Conservation (phyloP, 176 grass and related monocot species). For the Saccharum officinarum region DNA sequence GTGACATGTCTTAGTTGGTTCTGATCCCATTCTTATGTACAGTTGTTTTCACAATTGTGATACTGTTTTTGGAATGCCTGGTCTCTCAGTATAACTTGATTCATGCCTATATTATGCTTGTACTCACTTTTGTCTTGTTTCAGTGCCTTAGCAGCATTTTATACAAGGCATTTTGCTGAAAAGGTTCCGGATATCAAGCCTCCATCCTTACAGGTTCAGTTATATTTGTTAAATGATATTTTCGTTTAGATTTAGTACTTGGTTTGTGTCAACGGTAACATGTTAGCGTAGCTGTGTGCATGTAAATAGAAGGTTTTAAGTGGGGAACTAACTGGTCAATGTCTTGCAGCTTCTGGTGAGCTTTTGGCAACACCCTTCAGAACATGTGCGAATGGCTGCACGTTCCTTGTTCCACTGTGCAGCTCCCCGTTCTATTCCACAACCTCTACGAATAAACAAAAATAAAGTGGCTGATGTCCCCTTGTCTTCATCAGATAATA, state of each 20-base stretch:
- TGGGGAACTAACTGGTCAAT: constrained; percentile 3
- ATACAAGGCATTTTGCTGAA: constrained; percentile 94
- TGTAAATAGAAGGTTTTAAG: constrained; percentile 6
- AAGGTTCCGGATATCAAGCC: constrained; percentile 84
- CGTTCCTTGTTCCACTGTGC: constrained; percentile 96
- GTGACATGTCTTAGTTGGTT: constrained; percentile 1
- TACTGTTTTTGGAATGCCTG: neutral
- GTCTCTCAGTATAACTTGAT: constrained; percentile 24
- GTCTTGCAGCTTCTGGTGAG: constrained; percentile 87
- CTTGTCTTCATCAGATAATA: constrained; percentile 42
- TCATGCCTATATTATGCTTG: constrained; percentile 4
- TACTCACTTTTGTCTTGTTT: constrained; percentile 32
- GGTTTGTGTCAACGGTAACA: neutral
- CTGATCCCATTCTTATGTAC: neutral
- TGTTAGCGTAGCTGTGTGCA: neutral
- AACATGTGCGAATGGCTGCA: constrained; percentile 97
- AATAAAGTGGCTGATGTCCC: constrained; percentile 38
- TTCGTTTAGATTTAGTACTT: neutral
- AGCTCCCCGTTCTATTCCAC: constrained; percentile 82
- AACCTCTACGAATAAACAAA: constrained; percentile 65
- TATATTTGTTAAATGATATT: constrained; percentile 13
- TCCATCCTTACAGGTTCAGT: constrained; percentile 91
- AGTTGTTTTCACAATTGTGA: constrained; percentile 13
- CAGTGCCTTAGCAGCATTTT: constrained; percentile 98
- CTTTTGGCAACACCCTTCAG: constrained; percentile 94